Evolutionary conservation across 768 basidiomycete species (phyloP).

Genomic region (Russula foetens): DNA sequence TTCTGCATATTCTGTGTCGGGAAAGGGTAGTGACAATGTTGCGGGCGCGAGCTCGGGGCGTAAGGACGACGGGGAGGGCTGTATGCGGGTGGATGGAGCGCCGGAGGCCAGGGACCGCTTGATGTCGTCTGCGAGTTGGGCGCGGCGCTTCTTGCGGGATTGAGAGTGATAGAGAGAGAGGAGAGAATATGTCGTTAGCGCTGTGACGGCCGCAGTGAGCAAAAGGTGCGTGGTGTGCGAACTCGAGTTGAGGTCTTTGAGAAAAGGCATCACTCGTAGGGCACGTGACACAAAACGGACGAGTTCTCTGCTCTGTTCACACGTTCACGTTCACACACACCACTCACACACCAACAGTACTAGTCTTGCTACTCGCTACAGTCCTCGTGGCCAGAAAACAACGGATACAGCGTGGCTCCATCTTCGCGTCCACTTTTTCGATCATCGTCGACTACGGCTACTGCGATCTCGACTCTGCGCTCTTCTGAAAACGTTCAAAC

Average conservation of each 20-base stretch:
- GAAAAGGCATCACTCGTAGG: background rate
- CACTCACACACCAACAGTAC: too few species aligned
- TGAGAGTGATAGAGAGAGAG: conserved; percentile 53
- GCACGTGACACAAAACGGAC: background rate
- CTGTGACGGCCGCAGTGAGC: conserved; percentile 55
- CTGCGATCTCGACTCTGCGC: background rate
- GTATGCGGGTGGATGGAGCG: background rate
- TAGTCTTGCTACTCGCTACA: too few species aligned
- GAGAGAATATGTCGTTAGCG: conserved; percentile 49
- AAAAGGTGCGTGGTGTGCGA: conserved; percentile 61
- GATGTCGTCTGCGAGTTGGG: conserved; percentile 49
- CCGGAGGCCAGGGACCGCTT: conserved; percentile 37
- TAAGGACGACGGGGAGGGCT: background rate
- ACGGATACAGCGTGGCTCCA: too few species aligned
- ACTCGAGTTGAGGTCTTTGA: conserved; percentile 21
- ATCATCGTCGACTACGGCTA: background rate
- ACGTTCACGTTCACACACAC: background rate
- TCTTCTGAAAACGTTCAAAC: background rate
- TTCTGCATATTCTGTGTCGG: conserved; percentile 50
- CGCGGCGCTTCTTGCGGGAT: conserved; percentile 39
- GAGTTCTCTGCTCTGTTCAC: too few species aligned
- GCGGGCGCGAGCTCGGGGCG: background rate
- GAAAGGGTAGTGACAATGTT: background rate
- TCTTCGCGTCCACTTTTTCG: too few species aligned
- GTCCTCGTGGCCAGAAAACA: too few species aligned